Evolutionary conservation across 2,329 filamentous ascomycete species (phyloP), one percentile per base, ranked within the genome.

Genomic region (Byssochlamys sp.): DNA sequence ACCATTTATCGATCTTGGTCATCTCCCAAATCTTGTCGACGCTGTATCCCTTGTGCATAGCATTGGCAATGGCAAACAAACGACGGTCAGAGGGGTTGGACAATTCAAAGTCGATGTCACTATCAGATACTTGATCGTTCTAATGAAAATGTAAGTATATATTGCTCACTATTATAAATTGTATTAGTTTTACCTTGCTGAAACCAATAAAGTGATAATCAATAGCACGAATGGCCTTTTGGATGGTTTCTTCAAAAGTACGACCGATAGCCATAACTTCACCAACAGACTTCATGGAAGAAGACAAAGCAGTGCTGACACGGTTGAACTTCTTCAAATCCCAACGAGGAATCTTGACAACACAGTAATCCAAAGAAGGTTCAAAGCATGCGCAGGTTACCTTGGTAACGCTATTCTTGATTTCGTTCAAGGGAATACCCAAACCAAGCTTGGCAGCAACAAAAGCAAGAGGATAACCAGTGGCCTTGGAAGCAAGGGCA

Each of bases 1-100:
- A 99, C 94, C 94, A 99, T 75, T 95, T 96, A 78, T 97, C 94
- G 67, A 99, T 99, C 78, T 92, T 91, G 69, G 94, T 99, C 79
- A 97, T 82, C 73, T 96, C 89, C 91, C 91, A 96, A 71, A 99
- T 96, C 77, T 95, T 94, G 70, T 97, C 89, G 33, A 97, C 91
- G 3, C 85, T 87, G 77, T 97, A 99, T 31, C 92, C 94, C 58
- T 87, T 80, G 71, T 91, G 85, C 92, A 99, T 97, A 48, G 94
- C 94, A 68, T 99, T 97, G 64, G 94, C 94, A 67, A 99, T 95
- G 58, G 94, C 94, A 69, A 99, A 97, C 58, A 97, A 82, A 67
- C 94, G 89, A 79, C 97, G 94, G 70, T 99, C 94, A 12, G 94
- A 97, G 26, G 94, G 94, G 68, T 86, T 84, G 11, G 91, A n/a